These are phyloP conservation scores for Aspergillus melleus DNA, from an alignment of 2,329 filamentous ascomycete genomes.

Conservation along the genomic window DNA sequence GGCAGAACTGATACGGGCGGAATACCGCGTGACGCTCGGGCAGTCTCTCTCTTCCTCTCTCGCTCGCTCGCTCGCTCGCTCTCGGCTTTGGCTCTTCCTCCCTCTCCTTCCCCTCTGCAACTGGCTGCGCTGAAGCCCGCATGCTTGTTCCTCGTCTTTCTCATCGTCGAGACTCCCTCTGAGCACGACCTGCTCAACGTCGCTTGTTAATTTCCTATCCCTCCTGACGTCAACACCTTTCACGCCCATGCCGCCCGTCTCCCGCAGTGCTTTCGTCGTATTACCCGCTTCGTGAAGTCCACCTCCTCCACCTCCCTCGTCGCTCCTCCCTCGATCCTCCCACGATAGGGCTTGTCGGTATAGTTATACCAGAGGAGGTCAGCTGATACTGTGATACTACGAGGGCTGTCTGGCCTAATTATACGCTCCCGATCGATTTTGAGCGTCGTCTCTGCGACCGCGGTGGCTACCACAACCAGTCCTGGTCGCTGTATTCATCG, in stretches of 20 bases:
- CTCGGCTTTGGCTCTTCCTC: slow-evolving; percentile 6
- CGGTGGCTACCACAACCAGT: slow-evolving; percentile 28
- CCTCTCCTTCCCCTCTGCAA: slow-evolving; percentile 11
- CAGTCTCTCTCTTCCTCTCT: slow-evolving; percentile 5
- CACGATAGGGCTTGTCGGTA: slow-evolving; percentile 19
- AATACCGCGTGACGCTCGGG: slow-evolving; percentile 12
- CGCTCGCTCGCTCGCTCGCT: background rate
- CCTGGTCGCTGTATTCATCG: slow-evolving; percentile 34
- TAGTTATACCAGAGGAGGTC: slow-evolving; percentile 3
- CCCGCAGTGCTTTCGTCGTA: slow-evolving; percentile 32
- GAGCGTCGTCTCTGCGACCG: slow-evolving; percentile 17
- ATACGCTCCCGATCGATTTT: background rate
- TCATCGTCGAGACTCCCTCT: slow-evolving; percentile 2
- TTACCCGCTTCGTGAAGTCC: slow-evolving; percentile 35
- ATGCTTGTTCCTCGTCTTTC: background rate
- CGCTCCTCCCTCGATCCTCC: slow-evolving; percentile 6
- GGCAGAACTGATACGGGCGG: slow-evolving; percentile 18
- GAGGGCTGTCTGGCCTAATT: slow-evolving; percentile 1
- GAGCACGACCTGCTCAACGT: slow-evolving; percentile 6
- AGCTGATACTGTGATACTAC: background rate
- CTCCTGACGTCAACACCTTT: slow-evolving; percentile 17
- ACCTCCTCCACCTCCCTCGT: slow-evolving; percentile 24
- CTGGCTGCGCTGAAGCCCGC: slow-evolving; percentile 6
- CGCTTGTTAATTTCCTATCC: slow-evolving; percentile 5
- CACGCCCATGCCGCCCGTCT: slow-evolving; percentile 34